A percentile compares a stretch with the other conserved stretches of the same genome.
Evolutionary conservation across 306 rosid genomes (phyloP).

Genomic region (Pyrus pyrifolia): DNA sequence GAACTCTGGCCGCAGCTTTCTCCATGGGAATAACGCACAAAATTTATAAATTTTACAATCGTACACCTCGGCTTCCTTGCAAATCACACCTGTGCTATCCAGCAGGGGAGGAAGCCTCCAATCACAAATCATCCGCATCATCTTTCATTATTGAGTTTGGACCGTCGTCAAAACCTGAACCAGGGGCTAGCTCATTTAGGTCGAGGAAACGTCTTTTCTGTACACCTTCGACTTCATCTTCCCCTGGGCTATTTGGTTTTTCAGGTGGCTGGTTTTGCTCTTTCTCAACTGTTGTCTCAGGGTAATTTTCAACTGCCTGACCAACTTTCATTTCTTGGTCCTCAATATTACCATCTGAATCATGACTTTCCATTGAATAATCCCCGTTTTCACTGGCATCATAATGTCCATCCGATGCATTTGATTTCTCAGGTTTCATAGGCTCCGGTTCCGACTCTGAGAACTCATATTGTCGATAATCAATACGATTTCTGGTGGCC

Average conservation of each 20-base stretch:
- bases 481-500: slow-evolving; percentile 69
- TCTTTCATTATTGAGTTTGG: slow-evolving; percentile 62
- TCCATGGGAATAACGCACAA: slow-evolving; percentile 53
- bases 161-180: slow-evolving; percentile 84
- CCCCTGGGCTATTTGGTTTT: slow-evolving; percentile 57
- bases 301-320: slow-evolving; percentile 39
- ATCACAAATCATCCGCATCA: slow-evolving; percentile 53
- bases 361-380: slow-evolving; percentile 65
- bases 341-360: slow-evolving; percentile 52
- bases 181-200: slow-evolving; percentile 93
- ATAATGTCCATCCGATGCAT: slow-evolving; percentile 49
- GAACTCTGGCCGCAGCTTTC: slow-evolving; percentile 49
- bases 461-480: slow-evolving; percentile 70
- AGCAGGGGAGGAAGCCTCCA: slow-evolving; percentile 35
- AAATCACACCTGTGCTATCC: slow-evolving; percentile 22
- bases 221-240: slow-evolving; percentile 64
- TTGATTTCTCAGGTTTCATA: slow-evolving; percentile 51
- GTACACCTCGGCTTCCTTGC: slow-evolving; percentile 56
- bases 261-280: slow-evolving; percentile 60
- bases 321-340: slow-evolving; percentile 58
- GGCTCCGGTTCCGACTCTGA: slow-evolving; percentile 88
- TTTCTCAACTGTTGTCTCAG: slow-evolving; percentile 35
- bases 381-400: slow-evolving; percentile 79
- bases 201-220: slow-evolving; percentile 79
- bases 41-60: slow-evolving; percentile 64